A percentile compares a stretch with the other conserved stretches of the same genome.
Conservation (phyloP, 1,139 yeast species). For the Schwanniomyces etchellsii region DNA sequence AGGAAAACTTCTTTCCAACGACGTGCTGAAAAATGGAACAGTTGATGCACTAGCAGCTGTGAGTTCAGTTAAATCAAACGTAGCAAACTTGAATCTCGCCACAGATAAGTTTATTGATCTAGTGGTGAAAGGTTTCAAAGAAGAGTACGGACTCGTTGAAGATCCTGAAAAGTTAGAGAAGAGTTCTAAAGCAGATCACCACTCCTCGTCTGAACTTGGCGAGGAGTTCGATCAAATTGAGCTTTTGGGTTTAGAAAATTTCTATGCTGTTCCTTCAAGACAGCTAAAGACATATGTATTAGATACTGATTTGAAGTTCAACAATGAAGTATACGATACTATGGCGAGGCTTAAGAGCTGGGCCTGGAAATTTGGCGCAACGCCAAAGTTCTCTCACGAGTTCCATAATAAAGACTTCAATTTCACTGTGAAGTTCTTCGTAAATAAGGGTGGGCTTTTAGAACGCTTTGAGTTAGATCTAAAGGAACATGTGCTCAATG, state of each 20-base stretch:
- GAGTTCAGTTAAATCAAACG: conserved; percentile 73
- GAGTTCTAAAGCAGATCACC: conserved; percentile 4
- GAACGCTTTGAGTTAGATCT: conserved; percentile 16
- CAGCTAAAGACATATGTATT: conserved; percentile 14
- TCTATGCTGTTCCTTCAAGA: conserved; percentile 15
- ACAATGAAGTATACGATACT: conserved; percentile 37
- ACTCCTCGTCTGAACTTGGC: background rate
- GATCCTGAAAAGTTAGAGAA: conserved; percentile 8
- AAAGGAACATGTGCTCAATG: too few species aligned
- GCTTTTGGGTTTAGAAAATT: conserved; percentile 30
- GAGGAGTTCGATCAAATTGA: conserved; percentile 23
- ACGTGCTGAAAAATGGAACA: conserved; percentile 33
- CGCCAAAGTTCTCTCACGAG: conserved; percentile 59
- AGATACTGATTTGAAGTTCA: conserved; percentile 31
- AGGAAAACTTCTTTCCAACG: conserved; percentile 50
- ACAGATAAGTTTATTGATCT: conserved; percentile 42
- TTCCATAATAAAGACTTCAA: conserved; percentile 26
- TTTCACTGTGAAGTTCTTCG: conserved; percentile 29
- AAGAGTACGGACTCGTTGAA: conserved; percentile 25
- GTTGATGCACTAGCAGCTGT: conserved; percentile 59
- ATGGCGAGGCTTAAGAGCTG: conserved; percentile 47
- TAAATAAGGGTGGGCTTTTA: conserved; percentile 35
- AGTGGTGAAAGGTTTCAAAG: conserved; percentile 41
- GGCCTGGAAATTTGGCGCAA: conserved; percentile 69
- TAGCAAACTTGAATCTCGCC: conserved; percentile 53